A percentile compares a stretch with the other conserved stretches of the same genome.
Conservation (phyloP, 176 grass and related monocot genomes). For the Ananas comosus region DNA sequence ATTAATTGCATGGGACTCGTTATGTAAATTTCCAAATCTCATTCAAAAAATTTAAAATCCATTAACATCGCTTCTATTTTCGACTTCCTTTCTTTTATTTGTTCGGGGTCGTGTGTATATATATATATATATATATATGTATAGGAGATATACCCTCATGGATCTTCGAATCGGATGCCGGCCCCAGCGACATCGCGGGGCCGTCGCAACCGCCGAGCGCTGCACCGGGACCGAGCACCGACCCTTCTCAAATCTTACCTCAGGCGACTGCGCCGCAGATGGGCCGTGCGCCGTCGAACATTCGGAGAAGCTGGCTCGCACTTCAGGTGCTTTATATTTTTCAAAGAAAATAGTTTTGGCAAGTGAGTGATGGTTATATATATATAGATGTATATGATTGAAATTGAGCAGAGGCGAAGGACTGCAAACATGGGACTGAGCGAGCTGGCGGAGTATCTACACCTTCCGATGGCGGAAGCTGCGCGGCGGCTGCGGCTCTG, state of each 20-base stretch:
- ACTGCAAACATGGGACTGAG: slow-evolving; percentile 14
- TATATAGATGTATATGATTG: background rate
- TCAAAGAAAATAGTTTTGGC: too few species aligned
- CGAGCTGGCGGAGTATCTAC: slow-evolving; percentile 20
- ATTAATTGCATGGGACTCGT: too few species aligned
- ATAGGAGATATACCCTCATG: too few species aligned
- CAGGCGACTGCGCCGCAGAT: background rate
- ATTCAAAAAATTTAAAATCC: too few species aligned
- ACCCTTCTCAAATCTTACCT: background rate
- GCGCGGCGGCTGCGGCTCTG: slow-evolving; percentile 20
- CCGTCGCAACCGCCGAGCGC: background rate
- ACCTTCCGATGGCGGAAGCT: slow-evolving; percentile 26
- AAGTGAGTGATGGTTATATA: too few species aligned
- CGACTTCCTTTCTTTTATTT: too few species aligned
- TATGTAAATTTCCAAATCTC: too few species aligned
- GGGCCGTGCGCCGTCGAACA: background rate
- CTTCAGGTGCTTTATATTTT: background rate
- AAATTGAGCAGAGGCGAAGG: slow-evolving; percentile 14
- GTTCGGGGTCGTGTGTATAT: background rate
- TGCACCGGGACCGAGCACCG: background rate
- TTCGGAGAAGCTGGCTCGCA: background rate
- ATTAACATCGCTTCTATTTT: too few species aligned
- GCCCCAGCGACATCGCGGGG: too few species aligned
- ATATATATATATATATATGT: background rate
- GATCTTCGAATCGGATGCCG: too few species aligned